phyloP scores from a whole-genome alignment of 176 grass and related monocot species.

The Hordeum vulgare region DNA sequence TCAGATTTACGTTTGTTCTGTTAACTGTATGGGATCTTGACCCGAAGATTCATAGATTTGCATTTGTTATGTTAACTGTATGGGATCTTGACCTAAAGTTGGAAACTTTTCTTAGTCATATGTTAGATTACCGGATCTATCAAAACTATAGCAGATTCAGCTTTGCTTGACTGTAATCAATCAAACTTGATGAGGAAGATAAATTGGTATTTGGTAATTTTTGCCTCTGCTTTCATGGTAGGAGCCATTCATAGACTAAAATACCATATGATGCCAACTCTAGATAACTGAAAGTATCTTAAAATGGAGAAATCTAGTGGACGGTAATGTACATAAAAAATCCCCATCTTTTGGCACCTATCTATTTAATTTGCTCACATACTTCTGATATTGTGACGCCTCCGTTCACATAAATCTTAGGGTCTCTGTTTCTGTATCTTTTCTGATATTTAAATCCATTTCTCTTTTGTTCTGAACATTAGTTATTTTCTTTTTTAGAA shows the following conservation, averaged over 20 bases:
- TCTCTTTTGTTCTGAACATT: background rate
- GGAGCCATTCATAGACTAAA: background rate
- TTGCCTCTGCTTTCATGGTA: background rate
- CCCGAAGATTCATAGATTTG: background rate
- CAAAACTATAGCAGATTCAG: background rate
- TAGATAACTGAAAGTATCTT: background rate
- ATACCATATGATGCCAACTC: background rate
- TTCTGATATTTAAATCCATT: background rate
- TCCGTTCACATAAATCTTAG: background rate
- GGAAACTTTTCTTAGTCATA: background rate
- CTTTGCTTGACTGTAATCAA: background rate
- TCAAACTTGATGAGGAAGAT: background rate
- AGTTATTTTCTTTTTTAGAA: too few relatives aligned
- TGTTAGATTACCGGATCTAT: background rate
- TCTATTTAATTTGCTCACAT: background rate
- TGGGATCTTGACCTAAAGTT: background rate
- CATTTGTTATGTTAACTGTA: background rate
- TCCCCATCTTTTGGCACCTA: background rate
- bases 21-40: background rate
- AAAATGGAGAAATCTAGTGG: background rate
- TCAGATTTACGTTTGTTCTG: background rate
- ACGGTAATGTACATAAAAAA: background rate
- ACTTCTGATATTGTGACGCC: background rate
- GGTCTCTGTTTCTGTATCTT: background rate
- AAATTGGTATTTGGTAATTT: slow-evolving; percentile 3